Evolutionary conservation across 2,329 filamentous ascomycete species (phyloP).

Genomic region (Curvularia sp.): DNA sequence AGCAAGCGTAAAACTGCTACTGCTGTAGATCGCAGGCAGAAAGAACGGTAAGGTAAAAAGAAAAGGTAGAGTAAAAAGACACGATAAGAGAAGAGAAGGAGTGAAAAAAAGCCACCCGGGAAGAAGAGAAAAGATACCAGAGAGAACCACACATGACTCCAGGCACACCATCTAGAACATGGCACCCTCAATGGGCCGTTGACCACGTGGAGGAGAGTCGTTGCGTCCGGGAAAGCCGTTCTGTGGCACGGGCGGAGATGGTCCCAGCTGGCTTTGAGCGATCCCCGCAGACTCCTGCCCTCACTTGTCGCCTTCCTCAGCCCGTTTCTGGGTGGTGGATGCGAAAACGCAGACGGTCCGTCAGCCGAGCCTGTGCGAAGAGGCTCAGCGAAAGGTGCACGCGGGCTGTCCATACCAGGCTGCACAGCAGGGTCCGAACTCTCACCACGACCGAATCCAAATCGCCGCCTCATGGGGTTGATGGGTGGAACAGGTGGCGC

Average conservation of each 20-base stretch:
- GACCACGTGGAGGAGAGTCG: conserved; percentile 38
- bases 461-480: conserved; percentile 65
- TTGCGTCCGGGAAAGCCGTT: conserved; percentile 35
- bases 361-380: conserved; percentile 56
- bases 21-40: conserved; percentile 18
- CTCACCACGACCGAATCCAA: conserved; percentile 49
- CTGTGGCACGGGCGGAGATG: conserved; percentile 42
- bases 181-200: conserved; percentile 44
- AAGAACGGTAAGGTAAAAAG: too few species aligned
- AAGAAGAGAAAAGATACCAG: neutral
- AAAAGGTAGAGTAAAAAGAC: neutral
- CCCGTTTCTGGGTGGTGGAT: conserved; percentile 46
- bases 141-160: neutral
- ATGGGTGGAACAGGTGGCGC: conserved; percentile 62
- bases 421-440: conserved; percentile 49
- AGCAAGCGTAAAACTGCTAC: conserved; percentile 7
- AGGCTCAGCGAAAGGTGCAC: conserved; percentile 41
- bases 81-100: neutral
- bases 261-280: conserved; percentile 39
- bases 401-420: conserved; percentile 41
- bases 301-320: conserved; percentile 60
- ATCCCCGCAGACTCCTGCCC: conserved; percentile 56
- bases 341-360: conserved; percentile 47
- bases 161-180: conserved; percentile 40
- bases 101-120: neutral